These are phyloP conservation scores for Podaxis rugospora DNA, from an alignment of 768 basidiomycete species.

Conservation along the genomic window DNA sequence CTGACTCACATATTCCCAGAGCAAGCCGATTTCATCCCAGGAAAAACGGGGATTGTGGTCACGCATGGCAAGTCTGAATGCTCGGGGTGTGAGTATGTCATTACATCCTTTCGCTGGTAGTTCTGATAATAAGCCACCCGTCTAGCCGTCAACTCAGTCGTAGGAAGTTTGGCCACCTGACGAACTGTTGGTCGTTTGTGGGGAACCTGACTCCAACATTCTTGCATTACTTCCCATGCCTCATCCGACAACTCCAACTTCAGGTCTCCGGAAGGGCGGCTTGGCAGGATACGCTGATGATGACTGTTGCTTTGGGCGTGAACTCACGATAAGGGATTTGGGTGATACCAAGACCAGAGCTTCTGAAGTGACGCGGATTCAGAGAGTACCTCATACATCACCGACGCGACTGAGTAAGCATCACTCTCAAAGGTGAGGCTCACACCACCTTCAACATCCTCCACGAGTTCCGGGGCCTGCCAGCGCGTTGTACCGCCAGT, in stretches of 20 bases:
- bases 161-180: background rate
- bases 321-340: slow-evolving; percentile 22
- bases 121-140: background rate
- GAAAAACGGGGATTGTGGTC: background rate
- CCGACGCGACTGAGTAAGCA: slow-evolving; percentile 18
- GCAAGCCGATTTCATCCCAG: background rate
- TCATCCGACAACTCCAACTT: slow-evolving; percentile 14
- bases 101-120: no score
- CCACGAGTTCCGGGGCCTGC: slow-evolving; percentile 21
- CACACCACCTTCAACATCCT: slow-evolving; percentile 5
- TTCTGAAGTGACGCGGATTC: background rate
- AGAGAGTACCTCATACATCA: slow-evolving; percentile 18
- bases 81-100: background rate
- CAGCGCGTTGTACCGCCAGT: no score
- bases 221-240: slow-evolving; percentile 19
- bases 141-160: background rate
- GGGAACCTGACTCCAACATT: slow-evolving; percentile 20
- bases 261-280: slow-evolving; percentile 11
- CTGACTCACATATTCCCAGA: background rate
- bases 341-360: background rate
- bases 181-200: slow-evolving; percentile 14
- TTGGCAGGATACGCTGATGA: slow-evolving; percentile 18
- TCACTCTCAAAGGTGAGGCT: slow-evolving; percentile 14
- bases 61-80: background rate
- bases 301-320: slow-evolving; percentile 17